Evolutionary conservation across 192 early-diverging fungal species (phyloP).

Genomic region (Backusella liffmaniae): DNA sequence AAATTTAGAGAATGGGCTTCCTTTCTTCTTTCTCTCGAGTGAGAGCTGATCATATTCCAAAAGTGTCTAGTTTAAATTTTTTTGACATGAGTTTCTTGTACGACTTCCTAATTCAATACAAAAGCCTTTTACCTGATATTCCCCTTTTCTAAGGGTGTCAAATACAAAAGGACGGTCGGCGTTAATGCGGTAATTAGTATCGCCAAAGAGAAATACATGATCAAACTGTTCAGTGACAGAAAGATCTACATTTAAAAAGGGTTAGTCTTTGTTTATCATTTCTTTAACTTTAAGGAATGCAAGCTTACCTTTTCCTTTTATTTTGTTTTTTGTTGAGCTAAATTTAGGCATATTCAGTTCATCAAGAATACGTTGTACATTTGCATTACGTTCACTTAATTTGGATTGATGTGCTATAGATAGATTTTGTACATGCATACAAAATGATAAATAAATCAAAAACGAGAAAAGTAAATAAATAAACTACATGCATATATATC

Average conservation of each 20-base stretch:
- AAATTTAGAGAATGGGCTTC: conserved; percentile 42
- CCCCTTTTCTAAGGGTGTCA: conserved; percentile 41
- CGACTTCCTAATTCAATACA: neutral
- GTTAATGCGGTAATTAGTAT: conserved; percentile 77
- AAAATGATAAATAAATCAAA: neutral
- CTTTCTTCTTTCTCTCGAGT: conserved; percentile 18
- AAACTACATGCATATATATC: neutral
- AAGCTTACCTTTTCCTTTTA: conserved; percentile 31
- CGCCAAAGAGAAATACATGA: conserved; percentile 71
- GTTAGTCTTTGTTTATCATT: neutral
- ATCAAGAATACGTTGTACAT: conserved; percentile 46
- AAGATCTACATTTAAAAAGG: conserved; percentile 3
- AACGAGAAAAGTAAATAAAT: neutral
- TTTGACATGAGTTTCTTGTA: conserved; percentile 1
- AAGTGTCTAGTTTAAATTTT: conserved; percentile 31
- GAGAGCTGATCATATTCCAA: conserved; percentile 45
- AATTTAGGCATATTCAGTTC: conserved; percentile 50
- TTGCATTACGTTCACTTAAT: conserved; percentile 30
- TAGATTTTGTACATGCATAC: neutral
- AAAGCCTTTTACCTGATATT: conserved; percentile 35
- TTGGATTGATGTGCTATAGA: conserved; percentile 44
- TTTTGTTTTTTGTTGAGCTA: conserved; percentile 17
- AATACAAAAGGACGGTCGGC: conserved; percentile 51
- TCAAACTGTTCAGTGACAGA: conserved; percentile 51
- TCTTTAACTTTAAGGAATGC: neutral